These are phyloP conservation scores for Clavispora vitiphila DNA, from an alignment of 805 yeast genomes.

Conservation along the genomic window DNA sequence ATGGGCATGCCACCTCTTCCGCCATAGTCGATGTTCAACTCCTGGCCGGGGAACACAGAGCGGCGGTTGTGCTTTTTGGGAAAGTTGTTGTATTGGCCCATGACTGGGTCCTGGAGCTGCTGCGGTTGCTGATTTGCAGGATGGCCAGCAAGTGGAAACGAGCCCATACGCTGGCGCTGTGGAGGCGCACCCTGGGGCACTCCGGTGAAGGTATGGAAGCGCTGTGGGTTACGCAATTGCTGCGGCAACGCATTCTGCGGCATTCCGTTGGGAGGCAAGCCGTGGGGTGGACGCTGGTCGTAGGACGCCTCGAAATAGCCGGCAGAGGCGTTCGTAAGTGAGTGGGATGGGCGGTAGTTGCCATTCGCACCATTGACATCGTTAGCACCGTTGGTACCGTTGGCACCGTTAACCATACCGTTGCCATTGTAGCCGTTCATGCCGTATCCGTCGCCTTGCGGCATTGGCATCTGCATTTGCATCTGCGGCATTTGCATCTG, in stretches of 20 bases:
- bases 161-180: slow-evolving; percentile 6
- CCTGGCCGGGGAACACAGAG: slow-evolving; percentile 30
- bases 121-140: slow-evolving; percentile 12
- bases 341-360: slow-evolving; percentile 5
- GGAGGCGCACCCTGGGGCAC: slow-evolving; percentile 9
- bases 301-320: background rate
- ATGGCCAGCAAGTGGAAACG: background rate
- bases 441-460: background rate
- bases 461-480: background rate
- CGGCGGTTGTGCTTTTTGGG: slow-evolving; percentile 33
- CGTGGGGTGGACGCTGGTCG: slow-evolving; percentile 30
- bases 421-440: slow-evolving; percentile 2
- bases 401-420: background rate
- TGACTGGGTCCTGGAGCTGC: background rate
- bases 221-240: slow-evolving; percentile 19
- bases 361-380: background rate
- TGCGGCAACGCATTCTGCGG: slow-evolving; percentile 22
- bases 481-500: background rate
- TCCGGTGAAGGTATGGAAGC: slow-evolving; percentile 7
- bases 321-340: slow-evolving; percentile 7
- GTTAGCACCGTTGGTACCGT: background rate
- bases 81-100: slow-evolving; percentile 6
- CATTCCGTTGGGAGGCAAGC: slow-evolving; percentile 26
- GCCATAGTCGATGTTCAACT: slow-evolving; percentile 36
- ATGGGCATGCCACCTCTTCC: slow-evolving; percentile 47